These are phyloP conservation scores for Zymoseptoria ardabiliae DNA, from an alignment of 2,329 filamentous ascomycete species.

Conservation along the genomic window DNA sequence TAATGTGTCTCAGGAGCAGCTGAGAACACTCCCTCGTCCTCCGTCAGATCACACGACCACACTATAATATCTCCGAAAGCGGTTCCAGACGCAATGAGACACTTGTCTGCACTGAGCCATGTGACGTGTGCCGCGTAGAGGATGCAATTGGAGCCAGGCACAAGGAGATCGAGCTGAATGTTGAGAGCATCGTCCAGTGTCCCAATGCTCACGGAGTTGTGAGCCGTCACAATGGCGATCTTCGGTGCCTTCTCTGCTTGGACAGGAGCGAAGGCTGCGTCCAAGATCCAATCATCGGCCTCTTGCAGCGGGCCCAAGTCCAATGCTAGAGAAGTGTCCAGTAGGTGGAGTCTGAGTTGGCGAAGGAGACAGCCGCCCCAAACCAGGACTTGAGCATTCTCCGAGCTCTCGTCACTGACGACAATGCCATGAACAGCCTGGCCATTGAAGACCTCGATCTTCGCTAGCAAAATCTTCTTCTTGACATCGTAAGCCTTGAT, in stretches of 20 bases:
- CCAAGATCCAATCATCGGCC: constrained; percentile 71
- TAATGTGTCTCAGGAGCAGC: constrained; percentile 42
- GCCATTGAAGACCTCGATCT: constrained; percentile 51
- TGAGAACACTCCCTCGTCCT: constrained; percentile 3
- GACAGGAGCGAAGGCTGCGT: constrained; percentile 44
- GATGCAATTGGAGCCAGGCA: constrained; percentile 68
- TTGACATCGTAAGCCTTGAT: constrained; percentile 33
- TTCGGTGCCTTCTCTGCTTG: not conserved
- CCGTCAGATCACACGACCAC: constrained; percentile 59
- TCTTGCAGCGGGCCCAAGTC: constrained; percentile 36
- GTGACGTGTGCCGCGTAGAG: constrained; percentile 75
- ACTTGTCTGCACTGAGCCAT: constrained; percentile 50
- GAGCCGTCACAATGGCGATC: constrained; percentile 68
- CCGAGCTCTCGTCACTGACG: constrained; percentile 29
- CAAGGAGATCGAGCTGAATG: constrained; percentile 26
- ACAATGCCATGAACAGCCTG: constrained; percentile 69
- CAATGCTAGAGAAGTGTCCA: constrained; percentile 13
- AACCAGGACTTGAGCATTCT: constrained; percentile 42
- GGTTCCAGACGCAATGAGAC: constrained; percentile 80
- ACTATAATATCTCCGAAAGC: constrained; percentile 91
- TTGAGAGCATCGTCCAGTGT: not conserved
- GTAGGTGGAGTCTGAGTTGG: not conserved
- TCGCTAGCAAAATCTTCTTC: constrained; percentile 20
- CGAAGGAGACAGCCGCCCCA: constrained; percentile 55
- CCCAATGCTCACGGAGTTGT: constrained; percentile 63